Conservation (phyloP, 805 yeast species). For the Saccharomycopsis capsularis region DNA sequence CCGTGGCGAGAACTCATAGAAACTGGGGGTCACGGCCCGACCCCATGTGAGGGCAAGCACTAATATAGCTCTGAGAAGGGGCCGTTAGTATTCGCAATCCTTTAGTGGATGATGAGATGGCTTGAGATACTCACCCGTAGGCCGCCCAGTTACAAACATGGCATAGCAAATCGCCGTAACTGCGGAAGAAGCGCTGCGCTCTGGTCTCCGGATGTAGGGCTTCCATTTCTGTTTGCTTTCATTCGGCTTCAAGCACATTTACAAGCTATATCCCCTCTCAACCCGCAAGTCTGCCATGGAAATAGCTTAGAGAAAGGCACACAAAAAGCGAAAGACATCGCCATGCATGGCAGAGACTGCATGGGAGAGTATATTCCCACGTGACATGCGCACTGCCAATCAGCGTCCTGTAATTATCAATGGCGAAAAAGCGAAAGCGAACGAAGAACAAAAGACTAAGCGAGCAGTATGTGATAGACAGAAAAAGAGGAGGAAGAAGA, state of each 20-base stretch:
- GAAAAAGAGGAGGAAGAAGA: too few relatives aligned
- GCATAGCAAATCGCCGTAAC: neutral
- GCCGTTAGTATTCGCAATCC: too few relatives aligned
- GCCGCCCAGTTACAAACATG: conserved; percentile 1
- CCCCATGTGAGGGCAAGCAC: conserved; percentile 8
- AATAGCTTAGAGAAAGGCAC: too few relatives aligned
- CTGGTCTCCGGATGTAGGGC: too few relatives aligned
- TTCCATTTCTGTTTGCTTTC: too few relatives aligned
- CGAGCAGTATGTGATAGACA: neutral
- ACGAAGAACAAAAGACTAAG: neutral
- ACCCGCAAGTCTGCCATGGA: too few relatives aligned
- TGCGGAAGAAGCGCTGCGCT: neutral
- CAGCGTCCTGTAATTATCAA: neutral
- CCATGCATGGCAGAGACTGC: too few relatives aligned
- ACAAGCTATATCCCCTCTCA: too few relatives aligned
- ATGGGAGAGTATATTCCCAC: too few relatives aligned
- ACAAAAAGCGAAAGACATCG: too few relatives aligned
- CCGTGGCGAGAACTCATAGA: conserved; percentile 11
- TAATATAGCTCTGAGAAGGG: neutral
- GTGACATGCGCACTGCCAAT: too few relatives aligned
- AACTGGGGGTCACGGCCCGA: conserved; percentile 4
- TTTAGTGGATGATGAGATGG: neutral
- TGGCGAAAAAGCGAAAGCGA: neutral
- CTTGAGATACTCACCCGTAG: neutral
- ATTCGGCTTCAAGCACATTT: too few relatives aligned